Conservation (phyloP, 148 eudicot genomes). For the Polygonum maritimum region DNA sequence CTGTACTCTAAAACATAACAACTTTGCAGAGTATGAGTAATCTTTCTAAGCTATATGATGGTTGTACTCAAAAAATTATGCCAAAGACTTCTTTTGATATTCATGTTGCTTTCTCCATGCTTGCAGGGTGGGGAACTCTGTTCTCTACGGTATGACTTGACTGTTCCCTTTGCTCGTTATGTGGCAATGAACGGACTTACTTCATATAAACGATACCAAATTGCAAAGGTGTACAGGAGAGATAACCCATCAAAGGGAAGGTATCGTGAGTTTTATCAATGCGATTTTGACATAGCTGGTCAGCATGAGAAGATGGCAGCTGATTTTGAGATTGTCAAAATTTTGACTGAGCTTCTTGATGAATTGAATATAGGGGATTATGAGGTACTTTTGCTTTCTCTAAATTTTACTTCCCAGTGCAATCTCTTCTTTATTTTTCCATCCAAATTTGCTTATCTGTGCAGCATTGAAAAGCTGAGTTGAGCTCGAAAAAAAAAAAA, state of each 20-base stretch:
- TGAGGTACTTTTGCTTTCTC: constrained; percentile 46
- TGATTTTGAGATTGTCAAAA: constrained; percentile 82
- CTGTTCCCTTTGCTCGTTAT: constrained; percentile 92
- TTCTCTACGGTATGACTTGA: constrained; percentile 87
- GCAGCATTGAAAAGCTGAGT: not conserved
- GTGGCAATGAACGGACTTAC: constrained; percentile 88
- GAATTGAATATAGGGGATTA: constrained; percentile 82
- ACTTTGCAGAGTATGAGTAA: not conserved
- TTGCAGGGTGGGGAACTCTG: constrained; percentile 97
- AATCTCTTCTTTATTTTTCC: not conserved
- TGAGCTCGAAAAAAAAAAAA: not conserved
- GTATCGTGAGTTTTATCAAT: constrained; percentile 96
- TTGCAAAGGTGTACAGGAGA: constrained; percentile 93
- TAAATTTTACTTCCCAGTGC: not conserved
- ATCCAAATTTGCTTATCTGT: not conserved
- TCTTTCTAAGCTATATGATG: not conserved
- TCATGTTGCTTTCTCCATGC: not conserved
- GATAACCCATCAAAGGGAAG: constrained; percentile 98
- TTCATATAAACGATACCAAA: constrained; percentile 89
- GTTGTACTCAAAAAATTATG: not conserved
- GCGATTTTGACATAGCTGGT: constrained; percentile 95
- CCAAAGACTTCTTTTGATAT: not conserved
- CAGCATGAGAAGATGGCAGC: constrained; percentile 81
- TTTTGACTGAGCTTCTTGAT: constrained; percentile 84
- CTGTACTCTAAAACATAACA: not conserved